These are phyloP conservation scores for Drechslerella dactyloides DNA, from an alignment of 2,329 filamentous ascomycete species.

Conservation along the genomic window DNA sequence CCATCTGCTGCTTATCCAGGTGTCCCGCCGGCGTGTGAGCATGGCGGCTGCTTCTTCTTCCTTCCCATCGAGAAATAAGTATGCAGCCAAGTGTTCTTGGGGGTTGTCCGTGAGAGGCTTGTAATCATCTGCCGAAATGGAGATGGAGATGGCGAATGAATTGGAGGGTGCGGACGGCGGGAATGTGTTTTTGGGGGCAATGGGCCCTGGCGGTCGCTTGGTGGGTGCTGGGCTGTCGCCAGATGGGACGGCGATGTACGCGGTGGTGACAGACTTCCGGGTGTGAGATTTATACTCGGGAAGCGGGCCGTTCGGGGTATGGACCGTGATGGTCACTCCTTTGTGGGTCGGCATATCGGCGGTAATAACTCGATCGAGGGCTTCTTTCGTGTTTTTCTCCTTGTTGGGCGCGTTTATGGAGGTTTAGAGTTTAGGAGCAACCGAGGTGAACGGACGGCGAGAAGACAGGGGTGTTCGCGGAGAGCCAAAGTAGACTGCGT, in stretches of 20 bases:
- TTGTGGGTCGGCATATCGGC: conserved; percentile 89
- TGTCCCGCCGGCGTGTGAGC: conserved; percentile 89
- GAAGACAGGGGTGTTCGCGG: neutral
- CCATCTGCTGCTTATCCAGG: conserved; percentile 98
- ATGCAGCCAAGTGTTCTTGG: conserved; percentile 89
- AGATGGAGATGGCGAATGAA: conserved; percentile 99
- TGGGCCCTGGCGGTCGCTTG: conserved; percentile 67
- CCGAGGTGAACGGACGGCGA: neutral
- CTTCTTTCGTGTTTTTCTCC: conserved; percentile 3
- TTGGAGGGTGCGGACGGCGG: conserved; percentile 80
- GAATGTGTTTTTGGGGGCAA: conserved; percentile 66
- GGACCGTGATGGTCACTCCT: conserved; percentile 97
- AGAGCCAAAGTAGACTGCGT: neutral
- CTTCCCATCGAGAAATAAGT: conserved; percentile 97
- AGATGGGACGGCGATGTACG: conserved; percentile 88
- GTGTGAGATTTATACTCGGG: conserved; percentile 94
- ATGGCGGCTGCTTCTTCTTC: conserved; percentile 95
- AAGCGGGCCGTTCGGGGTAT: conserved; percentile 75
- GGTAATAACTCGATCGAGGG: neutral
- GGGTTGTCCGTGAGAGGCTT: conserved; percentile 90
- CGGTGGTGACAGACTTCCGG: conserved; percentile 90
- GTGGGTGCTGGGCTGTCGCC: conserved; percentile 31
- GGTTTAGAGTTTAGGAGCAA: conserved; percentile 8
- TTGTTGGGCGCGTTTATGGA: neutral
- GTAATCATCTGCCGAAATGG: conserved; percentile 80